Conservation (phyloP, 495 filamentous ascomycete species). For the Podospora pseudocomata region DNA sequence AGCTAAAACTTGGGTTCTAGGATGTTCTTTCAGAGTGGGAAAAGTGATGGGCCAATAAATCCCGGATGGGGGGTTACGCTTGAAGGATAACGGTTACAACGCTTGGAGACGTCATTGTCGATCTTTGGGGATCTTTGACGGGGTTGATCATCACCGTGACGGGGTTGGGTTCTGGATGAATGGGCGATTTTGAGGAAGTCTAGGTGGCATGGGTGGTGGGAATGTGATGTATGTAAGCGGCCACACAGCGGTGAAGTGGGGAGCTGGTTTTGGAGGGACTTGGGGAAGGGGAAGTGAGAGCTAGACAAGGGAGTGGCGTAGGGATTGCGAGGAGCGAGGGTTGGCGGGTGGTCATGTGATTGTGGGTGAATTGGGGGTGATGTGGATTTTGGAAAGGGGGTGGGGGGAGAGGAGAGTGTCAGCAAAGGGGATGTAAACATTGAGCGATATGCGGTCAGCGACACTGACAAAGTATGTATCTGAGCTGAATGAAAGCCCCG, state of each 20-base stretch:
- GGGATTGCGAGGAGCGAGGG: neutral
- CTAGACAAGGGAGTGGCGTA: neutral
- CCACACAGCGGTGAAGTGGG: neutral
- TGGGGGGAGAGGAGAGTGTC: neutral
- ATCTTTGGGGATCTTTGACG: neutral
- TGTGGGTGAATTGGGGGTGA: neutral
- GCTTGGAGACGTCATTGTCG: neutral
- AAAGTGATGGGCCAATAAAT: neutral
- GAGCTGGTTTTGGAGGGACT: no score
- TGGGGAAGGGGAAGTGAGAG: no score
- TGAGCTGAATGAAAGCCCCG: no score
- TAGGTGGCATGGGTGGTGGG: no score
- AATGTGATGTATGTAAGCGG: neutral
- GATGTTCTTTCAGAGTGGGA: no score
- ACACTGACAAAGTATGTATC: no score
- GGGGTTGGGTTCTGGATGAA: neutral
- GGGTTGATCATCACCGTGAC: neutral
- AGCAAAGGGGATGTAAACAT: no score
- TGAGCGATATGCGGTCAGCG: no score
- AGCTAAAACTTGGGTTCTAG: neutral
- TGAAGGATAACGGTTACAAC: neutral
- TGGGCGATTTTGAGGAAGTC: neutral
- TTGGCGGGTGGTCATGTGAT: neutral
- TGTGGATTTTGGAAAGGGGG: no score
- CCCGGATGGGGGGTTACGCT: neutral